Percentiles rank a stretch among this genome's conserved stretches.
phyloP scores from a whole-genome alignment of 176 grass and related monocot genomes.

The Carex scoparia region DNA sequence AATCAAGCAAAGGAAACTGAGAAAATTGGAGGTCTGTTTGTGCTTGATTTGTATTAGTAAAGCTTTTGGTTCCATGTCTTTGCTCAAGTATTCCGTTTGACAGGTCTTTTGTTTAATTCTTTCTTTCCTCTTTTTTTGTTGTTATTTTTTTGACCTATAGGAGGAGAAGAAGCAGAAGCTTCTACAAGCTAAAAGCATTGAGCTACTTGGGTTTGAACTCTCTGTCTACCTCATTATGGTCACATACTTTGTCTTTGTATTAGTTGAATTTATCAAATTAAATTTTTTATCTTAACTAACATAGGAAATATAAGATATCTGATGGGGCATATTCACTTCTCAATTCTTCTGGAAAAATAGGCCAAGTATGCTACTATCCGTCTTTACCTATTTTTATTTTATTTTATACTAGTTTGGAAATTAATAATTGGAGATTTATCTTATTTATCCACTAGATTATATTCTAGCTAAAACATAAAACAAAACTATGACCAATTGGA shows the following conservation, averaged over 20 bases:
- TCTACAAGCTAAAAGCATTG: slow-evolving; percentile 57
- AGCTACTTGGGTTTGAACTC: slow-evolving; percentile 62
- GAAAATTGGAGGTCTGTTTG: slow-evolving; percentile 54
- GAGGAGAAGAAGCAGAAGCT: slow-evolving; percentile 78
- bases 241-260: slow-evolving; percentile 16
- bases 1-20: slow-evolving; percentile 61
- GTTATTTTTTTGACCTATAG: slow-evolving; percentile 29
- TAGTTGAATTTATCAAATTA: not conserved
- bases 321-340: slow-evolving; percentile 65
- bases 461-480: not conserved
- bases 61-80: too few relatives aligned
- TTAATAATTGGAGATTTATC: not conserved
- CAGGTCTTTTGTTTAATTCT: not conserved
- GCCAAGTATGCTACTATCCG: slow-evolving; percentile 43
- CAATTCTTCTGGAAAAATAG: slow-evolving; percentile 82
- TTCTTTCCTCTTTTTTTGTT: not conserved
- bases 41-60: not conserved
- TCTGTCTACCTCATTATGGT: slow-evolving; percentile 10
- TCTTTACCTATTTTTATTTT: not conserved
- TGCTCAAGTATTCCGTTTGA: not conserved
- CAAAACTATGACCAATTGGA: not conserved
- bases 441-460: not conserved
- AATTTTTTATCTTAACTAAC: not conserved
- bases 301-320: slow-evolving; percentile 73
- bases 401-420: not conserved